A percentile compares a stretch with the other conserved stretches of the same genome.
These are phyloP conservation scores for Gigaspora rosea DNA, from an alignment of 192 early-diverging fungal species.

Conservation along the genomic window DNA sequence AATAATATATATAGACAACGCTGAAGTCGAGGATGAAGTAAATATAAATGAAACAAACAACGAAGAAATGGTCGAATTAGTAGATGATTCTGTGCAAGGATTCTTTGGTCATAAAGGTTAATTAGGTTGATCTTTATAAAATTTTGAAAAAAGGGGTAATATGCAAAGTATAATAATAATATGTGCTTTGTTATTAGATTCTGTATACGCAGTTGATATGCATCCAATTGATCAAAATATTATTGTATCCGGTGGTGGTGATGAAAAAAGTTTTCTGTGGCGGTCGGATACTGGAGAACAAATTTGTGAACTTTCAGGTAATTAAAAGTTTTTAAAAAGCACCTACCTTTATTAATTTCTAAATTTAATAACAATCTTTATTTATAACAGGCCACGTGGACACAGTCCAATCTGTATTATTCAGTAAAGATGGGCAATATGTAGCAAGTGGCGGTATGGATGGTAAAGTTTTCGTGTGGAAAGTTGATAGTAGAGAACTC, in stretches of 20 bases:
- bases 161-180: background rate
- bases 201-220: constrained; percentile 83
- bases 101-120: constrained; percentile 86
- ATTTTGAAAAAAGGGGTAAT: background rate
- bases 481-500: constrained; percentile 59
- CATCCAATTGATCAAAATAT: constrained; percentile 73
- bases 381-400: constrained; percentile 74
- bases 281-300: constrained; percentile 77
- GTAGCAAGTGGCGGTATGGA: constrained; percentile 96
- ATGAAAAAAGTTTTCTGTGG: constrained; percentile 94
- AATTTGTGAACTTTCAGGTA: constrained; percentile 57
- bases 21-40: constrained; percentile 34
- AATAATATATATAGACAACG: too few relatives aligned
- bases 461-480: constrained; percentile 81
- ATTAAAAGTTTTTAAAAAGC: background rate
- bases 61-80: constrained; percentile 59
- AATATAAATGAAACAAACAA: constrained; percentile 52
- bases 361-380: background rate
- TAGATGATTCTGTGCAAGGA: constrained; percentile 88
- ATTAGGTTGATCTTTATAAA: background rate
- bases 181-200: constrained; percentile 53
- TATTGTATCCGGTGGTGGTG: constrained; percentile 84
- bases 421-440: constrained; percentile 80
- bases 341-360: background rate
- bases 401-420: constrained; percentile 80